Evolutionary conservation across 495 filamentous ascomycete species (phyloP).

Genomic region (Chlorociboria aeruginascens): DNA sequence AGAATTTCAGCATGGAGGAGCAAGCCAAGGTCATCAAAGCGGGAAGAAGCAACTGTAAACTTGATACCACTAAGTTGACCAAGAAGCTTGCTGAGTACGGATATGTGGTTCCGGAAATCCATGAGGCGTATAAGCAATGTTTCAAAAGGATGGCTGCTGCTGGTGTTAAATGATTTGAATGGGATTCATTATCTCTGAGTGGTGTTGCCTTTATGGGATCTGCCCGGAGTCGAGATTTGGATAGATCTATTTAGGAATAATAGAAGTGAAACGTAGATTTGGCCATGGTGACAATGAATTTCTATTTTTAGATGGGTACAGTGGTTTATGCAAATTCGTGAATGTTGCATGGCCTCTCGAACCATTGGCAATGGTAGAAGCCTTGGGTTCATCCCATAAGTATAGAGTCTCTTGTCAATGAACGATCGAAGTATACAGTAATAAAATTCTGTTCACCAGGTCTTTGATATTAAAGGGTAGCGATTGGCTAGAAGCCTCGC

Average conservation of each 20-base stretch:
- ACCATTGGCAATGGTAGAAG: too few relatives aligned
- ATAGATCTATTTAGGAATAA: neutral
- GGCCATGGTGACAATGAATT: too few relatives aligned
- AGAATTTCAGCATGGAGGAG: conserved; percentile 54
- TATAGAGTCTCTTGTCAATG: too few relatives aligned
- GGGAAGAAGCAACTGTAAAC: conserved; percentile 50
- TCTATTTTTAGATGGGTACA: too few relatives aligned
- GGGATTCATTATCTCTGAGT: neutral
- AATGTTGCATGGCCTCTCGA: too few relatives aligned
- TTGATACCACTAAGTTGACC: conserved; percentile 48
- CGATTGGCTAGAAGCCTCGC: too few relatives aligned
- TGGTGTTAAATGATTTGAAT: conserved; percentile 24
- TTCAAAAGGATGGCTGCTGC: conserved; percentile 54
- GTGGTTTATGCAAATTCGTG: too few relatives aligned
- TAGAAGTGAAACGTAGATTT: neutral
- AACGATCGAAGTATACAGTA: too few relatives aligned
- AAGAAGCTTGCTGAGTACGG: conserved; percentile 47
- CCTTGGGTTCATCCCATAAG: too few relatives aligned
- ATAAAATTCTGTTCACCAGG: too few relatives aligned
- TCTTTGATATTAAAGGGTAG: too few relatives aligned
- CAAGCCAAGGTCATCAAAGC: conserved; percentile 57
- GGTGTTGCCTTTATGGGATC: neutral
- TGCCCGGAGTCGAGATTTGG: neutral
- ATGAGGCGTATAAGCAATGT: conserved; percentile 46
- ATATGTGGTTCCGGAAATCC: conserved; percentile 46